Base-by-base conservation (phyloP, 2,329 filamentous ascomycete species). In the Sphaerulina musiva region DNA sequence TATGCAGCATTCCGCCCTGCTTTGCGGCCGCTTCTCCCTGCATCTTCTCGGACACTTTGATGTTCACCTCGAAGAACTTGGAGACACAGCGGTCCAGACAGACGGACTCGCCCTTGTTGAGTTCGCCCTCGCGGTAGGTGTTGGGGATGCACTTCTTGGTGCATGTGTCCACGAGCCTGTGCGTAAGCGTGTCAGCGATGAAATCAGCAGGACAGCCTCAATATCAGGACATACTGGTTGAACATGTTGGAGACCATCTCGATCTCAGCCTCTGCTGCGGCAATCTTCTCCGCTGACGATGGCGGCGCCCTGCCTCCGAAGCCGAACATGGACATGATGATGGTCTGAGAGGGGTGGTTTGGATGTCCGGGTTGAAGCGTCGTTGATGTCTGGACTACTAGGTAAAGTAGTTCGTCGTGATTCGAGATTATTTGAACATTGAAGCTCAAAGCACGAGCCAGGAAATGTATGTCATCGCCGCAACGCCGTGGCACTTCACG, bases 181-280 rank as follows among this genome's bases (percentile, higher is more conserved):
- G 48, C 17, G 2, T 26, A 23, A 31, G 9, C n/a, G 1, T 2
- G 31, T 50, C 31, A 61, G 59, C 38, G 39, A 43, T 32, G 23
- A 6, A 11, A 26, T 4, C 12, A 43, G 39, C 49, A 29, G 20
- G 17, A 17, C 7, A 14, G 9, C 1, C 9, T 4, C 10, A 10
- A 6, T 29, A 9, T 9, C 26, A 17, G 51, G 17, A 41, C 73
- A 58, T 82, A 97, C 93, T 93, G 88, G 78, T 90, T 92, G 81
- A 95, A 95, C 86, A 97, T 96, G 74, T 96, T 91, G 59, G 90
- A 89, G 65, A 96, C 84, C 80, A 97, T 91, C 76, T 96, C 93
- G 75, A 97, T 89, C 78, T 98, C 95, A 64, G 89, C 86, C 78
- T 98, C 92, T 66, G 95, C 91, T 67, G 89, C 88, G 67, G 89